phyloP scores from a whole-genome alignment of 768 basidiomycete species.

The Sporobolomyces phaffii region DNA sequence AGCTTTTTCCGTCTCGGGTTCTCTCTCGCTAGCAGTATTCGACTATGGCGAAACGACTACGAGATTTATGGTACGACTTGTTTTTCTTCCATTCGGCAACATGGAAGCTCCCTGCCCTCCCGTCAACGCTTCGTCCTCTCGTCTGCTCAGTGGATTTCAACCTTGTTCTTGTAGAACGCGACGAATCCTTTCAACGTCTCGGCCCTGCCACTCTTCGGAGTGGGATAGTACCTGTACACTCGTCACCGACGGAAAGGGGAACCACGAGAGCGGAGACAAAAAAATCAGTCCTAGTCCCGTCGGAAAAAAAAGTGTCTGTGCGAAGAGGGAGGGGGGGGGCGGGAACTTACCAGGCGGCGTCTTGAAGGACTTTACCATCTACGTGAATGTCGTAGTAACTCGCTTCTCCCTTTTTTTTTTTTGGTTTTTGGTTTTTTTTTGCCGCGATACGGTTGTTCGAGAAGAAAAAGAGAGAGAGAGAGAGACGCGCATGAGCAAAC shows the following conservation, averaged over 20 bases:
- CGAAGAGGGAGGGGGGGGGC: slow-evolving; percentile 37
- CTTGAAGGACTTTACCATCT: slow-evolving; percentile 52
- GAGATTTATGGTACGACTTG: too few relatives aligned
- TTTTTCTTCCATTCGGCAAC: too few relatives aligned
- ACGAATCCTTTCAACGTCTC: slow-evolving; percentile 61
- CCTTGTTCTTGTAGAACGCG: slow-evolving; percentile 69
- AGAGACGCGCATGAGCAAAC: not conserved
- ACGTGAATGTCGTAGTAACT: slow-evolving; percentile 61
- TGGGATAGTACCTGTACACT: slow-evolving; percentile 67
- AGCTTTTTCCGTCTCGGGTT: too few relatives aligned
- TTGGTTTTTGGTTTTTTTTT: too few relatives aligned
- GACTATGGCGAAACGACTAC: too few relatives aligned
- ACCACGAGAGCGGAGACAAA: not conserved
- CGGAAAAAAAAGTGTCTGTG: not conserved
- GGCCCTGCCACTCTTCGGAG: slow-evolving; percentile 54
- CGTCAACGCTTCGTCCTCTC: too few relatives aligned
- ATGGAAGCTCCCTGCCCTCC: too few relatives aligned
- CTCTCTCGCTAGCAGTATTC: too few relatives aligned
- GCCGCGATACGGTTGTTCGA: too few relatives aligned
- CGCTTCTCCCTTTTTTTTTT: slow-evolving; percentile 55
- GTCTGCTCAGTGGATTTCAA: slow-evolving; percentile 34
- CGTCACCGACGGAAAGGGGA: too few relatives aligned
- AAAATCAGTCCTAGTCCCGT: not conserved
- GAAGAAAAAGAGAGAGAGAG: not conserved
- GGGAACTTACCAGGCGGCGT: slow-evolving; percentile 59